A percentile compares a stretch with the other conserved stretches of the same genome.
Conservation (phyloP, 306 rosid species). For the Trifolium repens region DNA sequence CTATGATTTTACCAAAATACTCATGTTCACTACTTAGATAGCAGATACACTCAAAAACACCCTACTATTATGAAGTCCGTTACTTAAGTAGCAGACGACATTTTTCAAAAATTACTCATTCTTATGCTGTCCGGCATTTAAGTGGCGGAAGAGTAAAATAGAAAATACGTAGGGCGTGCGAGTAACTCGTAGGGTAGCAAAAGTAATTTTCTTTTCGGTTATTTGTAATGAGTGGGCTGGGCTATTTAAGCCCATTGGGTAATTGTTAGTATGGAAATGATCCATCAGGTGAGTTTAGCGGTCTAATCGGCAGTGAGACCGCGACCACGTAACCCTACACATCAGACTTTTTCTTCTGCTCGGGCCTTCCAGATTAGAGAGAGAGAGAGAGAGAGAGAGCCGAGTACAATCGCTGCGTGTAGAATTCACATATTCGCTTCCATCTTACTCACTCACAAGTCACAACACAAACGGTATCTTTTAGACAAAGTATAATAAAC, state of each 20-base stretch:
- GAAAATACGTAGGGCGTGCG: too few relatives aligned
- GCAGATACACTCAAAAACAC: too few relatives aligned
- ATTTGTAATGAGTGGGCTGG: neutral
- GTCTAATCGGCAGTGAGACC: conserved; percentile 62
- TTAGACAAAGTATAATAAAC: neutral
- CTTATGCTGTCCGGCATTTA: too few relatives aligned
- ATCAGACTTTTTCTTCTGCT: conserved; percentile 45
- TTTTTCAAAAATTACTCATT: too few relatives aligned
- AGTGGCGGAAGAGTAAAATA: too few relatives aligned
- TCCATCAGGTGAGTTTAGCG: conserved; percentile 42
- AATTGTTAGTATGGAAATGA: neutral
- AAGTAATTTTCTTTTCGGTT: too few relatives aligned
- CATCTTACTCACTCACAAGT: neutral
- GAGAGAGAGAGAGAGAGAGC: neutral
- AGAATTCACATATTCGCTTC: too few relatives aligned
- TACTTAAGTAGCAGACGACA: too few relatives aligned
- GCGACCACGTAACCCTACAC: conserved; percentile 55
- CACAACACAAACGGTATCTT: conserved; percentile 4
- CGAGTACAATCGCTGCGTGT: neutral
- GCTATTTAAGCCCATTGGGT: conserved; percentile 33
- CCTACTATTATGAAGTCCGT: too few relatives aligned
- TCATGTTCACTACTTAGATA: too few relatives aligned
- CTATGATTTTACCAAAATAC: too few relatives aligned
- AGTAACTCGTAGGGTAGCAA: too few relatives aligned
- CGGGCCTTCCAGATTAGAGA: neutral